These are phyloP conservation scores for Onygenales sp. DNA, from an alignment of 2,329 filamentous ascomycete species.

Conservation along the genomic window DNA sequence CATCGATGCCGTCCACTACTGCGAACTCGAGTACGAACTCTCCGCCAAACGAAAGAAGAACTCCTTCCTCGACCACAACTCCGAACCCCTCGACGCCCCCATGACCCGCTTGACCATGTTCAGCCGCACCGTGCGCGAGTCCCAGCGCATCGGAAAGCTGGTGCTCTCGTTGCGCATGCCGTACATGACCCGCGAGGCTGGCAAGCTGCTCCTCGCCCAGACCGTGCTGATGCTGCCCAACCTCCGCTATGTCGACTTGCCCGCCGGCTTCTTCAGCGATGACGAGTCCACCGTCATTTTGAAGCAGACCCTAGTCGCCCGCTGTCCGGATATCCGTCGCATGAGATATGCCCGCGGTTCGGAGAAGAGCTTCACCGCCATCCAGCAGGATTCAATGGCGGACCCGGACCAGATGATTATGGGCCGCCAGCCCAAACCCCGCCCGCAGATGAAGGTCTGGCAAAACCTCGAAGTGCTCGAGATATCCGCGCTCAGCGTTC, in stretches of 20 bases:
- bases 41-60: slow-evolving; percentile 68
- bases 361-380: slow-evolving; percentile 64
- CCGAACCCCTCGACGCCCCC: slow-evolving; percentile 70
- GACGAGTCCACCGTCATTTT: slow-evolving; percentile 66
- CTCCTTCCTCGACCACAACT: slow-evolving; percentile 65
- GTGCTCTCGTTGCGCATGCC: slow-evolving; percentile 79
- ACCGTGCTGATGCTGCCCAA: slow-evolving; percentile 78
- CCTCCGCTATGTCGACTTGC: slow-evolving; percentile 80
- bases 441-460: slow-evolving; percentile 42
- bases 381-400: slow-evolving; percentile 27
- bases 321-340: slow-evolving; percentile 75
- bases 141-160: slow-evolving; percentile 57
- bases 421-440: background rate
- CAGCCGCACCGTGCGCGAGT: slow-evolving; percentile 71
- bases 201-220: slow-evolving; percentile 72
- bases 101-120: slow-evolving; percentile 67
- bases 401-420: background rate
- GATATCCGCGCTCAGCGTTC: slow-evolving; percentile 27
- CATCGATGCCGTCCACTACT: slow-evolving; percentile 92
- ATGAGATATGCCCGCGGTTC: slow-evolving; percentile 77
- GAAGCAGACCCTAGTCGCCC: slow-evolving; percentile 71
- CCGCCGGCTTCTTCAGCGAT: slow-evolving; percentile 76
- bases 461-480: slow-evolving; percentile 33
- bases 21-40: slow-evolving; percentile 72
- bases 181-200: slow-evolving; percentile 88